Percentiles rank a stretch among this genome's conserved stretches.
Evolutionary conservation across 306 rosid species (phyloP).

Genomic region (barrel medic (Medicago truncatula)): MtrunA17r5.0-ANR NC_053049.1:46063501-46064000

Average conservation of each 20-base stretch:
- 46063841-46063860: constrained; percentile 32
- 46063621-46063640: constrained; percentile 69
- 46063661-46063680: constrained; percentile 69
- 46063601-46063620: constrained; percentile 3
- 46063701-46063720: constrained; percentile 39
- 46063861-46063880: constrained; percentile 29
- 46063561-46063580: not conserved
- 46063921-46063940: constrained; percentile 13
- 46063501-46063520: constrained; percentile 13
- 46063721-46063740: not conserved
- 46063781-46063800: not conserved
- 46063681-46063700: constrained; percentile 78
- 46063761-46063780: constrained; percentile 7
- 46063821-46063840: constrained; percentile 31
- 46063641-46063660: constrained; percentile 79
- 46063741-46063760: not conserved
- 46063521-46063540: constrained; percentile 10
- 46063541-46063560: not conserved
- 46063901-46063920: not conserved
- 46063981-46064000: constrained; percentile 85
- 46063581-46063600: constrained; percentile 1
- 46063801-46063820: not conserved
- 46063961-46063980: constrained; percentile 92
- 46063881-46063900: constrained; percentile 25
- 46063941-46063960: constrained; percentile 60